Percentiles rank a stretch among this genome's conserved stretches.
phyloP scores from a whole-genome alignment of 768 basidiomycete species.

The Calocybe cyanea region DNA sequence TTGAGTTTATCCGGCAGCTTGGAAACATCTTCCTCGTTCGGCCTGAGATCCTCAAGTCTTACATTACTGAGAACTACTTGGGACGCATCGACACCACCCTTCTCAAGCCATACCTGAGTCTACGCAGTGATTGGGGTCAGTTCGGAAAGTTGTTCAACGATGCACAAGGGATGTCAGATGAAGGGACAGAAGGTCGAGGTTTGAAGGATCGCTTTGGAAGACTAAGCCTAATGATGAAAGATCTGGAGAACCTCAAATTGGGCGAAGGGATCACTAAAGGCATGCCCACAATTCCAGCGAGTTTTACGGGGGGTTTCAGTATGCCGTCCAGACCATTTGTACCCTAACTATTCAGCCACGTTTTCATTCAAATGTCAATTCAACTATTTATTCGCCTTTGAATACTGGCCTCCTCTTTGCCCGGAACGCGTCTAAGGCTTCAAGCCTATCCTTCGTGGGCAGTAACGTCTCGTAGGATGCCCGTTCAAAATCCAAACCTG shows the following conservation, averaged over 20 bases:
- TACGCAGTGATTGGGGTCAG: constrained; percentile 87
- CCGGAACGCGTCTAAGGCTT: constrained; percentile 83
- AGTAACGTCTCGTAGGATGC: constrained; percentile 81
- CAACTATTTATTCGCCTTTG: constrained; percentile 62
- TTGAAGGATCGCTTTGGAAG: constrained; percentile 66
- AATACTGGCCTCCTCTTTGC: constrained; percentile 80
- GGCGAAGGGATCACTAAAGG: constrained; percentile 56
- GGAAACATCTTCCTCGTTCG: constrained; percentile 97
- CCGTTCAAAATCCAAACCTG: constrained; percentile 90
- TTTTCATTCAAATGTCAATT: constrained; percentile 17
- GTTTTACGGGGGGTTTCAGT: constrained; percentile 53
- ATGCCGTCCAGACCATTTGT: constrained; percentile 43
- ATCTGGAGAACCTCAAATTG: constrained; percentile 66
- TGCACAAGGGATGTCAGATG: constrained; percentile 38
- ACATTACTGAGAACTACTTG: constrained; percentile 91
- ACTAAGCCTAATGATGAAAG: constrained; percentile 84
- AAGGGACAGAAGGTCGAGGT: constrained; percentile 40
- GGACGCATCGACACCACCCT: constrained; percentile 86
- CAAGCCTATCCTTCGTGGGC: constrained; percentile 67
- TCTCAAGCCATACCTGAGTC: constrained; percentile 85
- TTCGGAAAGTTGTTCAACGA: constrained; percentile 82
- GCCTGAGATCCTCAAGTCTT: constrained; percentile 91
- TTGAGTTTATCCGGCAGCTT: constrained; percentile 96
- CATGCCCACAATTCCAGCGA: constrained; percentile 52
- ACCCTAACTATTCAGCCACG: constrained; percentile 15